Evolutionary conservation across 805 yeast species (phyloP), one percentile per base, ranked within the genome.

Genomic region (Wickerhamomyces sydowiorum): DNA sequence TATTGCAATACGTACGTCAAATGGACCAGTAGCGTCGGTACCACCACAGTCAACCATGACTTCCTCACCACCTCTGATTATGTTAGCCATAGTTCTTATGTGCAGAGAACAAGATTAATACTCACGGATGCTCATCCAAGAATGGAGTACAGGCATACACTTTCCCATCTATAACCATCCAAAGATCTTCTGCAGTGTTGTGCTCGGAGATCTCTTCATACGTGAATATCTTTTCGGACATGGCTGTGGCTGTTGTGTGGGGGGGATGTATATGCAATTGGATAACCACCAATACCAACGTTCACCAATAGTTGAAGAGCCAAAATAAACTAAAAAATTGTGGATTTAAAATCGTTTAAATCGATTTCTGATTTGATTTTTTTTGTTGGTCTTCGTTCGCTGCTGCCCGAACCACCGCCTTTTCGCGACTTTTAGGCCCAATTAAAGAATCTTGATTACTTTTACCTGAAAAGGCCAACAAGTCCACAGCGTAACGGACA

Each of bases 91-190:
- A 22, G 40, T 31, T 68, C 70, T 58, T 69, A 69, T 27, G 18
- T 18, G 29, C n/a, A 25, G 20, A 46, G 62, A 30, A 22, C 29
- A 9, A n/a, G n/a, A n/a, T 40, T 34, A 63, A 57, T 34, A 72
- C 70, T 52, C 69, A 74, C 72, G 84, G 83, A 61, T 78, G 83
- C 55, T 70, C 75, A 43, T 70, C 75, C 53, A 70, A 53, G 50
- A 69, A 70, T 32, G 59, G 58, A 4, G 95, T 83, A 41, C 90
- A 89, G 55, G 90, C 81, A 60, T 90, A 91, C 17, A 91, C 96
- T 53, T 83, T 82, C 45, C 86, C 88, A 50, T 87, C 80, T 48
- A 87, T 74, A 46, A 86, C 76, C 71, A 91, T 78, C 96, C 96
- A 91, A 34, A 87, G 69, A 54, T 86, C 88, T 15, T 82, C 84